Base-by-base conservation (phyloP, 345 rosid genomes). In the Aquilaria yunnanensis region DNA sequence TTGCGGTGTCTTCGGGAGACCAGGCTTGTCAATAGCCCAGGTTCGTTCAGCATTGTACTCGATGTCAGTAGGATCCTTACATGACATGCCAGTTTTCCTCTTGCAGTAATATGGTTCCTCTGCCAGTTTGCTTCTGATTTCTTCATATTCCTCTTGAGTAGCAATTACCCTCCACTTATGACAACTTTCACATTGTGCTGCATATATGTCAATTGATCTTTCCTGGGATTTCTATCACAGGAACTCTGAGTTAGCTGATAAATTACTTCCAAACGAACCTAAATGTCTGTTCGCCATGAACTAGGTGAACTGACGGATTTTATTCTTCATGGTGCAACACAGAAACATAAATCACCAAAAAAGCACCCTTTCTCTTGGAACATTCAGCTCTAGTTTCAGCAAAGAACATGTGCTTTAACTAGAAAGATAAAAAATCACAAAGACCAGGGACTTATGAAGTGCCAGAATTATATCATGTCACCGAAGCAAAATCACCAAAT, bases 21-120 rank as follows among this genome's bases (percentile, higher is more conserved):
- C 43, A 37, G 96, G 96, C 78, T 55, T 86, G 78, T 92, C 98
- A 9, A 89, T 78, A 60, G 79, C 95, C 98, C 98, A 92, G 2
- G 86, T 84, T 14, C 90, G 73, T n/a, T 83, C 54, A 5, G 84
- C 51, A 72, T 92, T 77, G 9, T 81, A 87, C 68, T 83, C 89
- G 2, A 92, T 63, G 58, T 89, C 96, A 1, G 89, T 81, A 50
- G 87, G 83, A 14, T 82, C 87, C 45, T 83, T 16, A 64, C 98
- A 92, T 3, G 96, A 77, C n/a, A 52, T 7, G 5, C 85, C 81
- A 45, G 75, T 71, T 65, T 71, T 85, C 69, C 57, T 70, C 48
- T 71, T 64, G 61, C 98, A 92, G 53, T 57, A 16, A 65, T 71
- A 92, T 13, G 90, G 94, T 6, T 68, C 74, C 23, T 77, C 83